Evolutionary conservation across 306 rosid species (phyloP).

Genomic region (Rosa multiflora): DNA sequence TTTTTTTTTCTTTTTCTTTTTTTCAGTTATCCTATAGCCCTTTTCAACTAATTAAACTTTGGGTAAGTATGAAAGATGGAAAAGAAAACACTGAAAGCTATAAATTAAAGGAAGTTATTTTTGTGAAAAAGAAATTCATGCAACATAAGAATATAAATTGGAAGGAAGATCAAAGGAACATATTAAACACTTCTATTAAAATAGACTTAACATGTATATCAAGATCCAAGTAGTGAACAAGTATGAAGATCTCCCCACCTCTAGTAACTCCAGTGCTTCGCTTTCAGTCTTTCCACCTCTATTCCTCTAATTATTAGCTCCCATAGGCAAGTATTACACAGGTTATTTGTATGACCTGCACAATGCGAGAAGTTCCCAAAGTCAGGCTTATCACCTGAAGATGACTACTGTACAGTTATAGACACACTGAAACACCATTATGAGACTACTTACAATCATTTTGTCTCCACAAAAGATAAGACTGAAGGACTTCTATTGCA

Average conservation of each 20-base stretch:
- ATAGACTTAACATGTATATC: background rate
- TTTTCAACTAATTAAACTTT: background rate
- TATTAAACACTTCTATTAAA: background rate
- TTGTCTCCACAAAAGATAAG: conserved; percentile 83
- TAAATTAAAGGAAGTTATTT: too few species aligned
- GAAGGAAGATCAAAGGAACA: conserved; percentile 2
- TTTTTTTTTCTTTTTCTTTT: too few species aligned
- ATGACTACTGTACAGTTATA: background rate
- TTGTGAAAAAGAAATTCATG: background rate
- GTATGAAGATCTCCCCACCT: conserved; percentile 25
- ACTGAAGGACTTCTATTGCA: conserved; percentile 64
- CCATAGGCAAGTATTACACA: conserved; percentile 59
- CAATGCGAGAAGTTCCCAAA: background rate
- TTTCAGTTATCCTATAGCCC: too few species aligned
- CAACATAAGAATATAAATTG: background rate
- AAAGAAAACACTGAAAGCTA: background rate
- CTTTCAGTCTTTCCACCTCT: conserved; percentile 45
- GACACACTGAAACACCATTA: background rate
- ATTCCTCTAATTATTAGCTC: conserved; percentile 57
- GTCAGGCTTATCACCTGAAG: background rate
- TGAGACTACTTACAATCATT: conserved; percentile 47
- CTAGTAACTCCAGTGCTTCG: conserved; percentile 49
- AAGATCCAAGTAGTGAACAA: background rate
- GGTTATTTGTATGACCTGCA: conserved; percentile 59
- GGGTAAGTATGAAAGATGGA: background rate